A percentile compares a stretch with the other conserved stretches of the same genome.
These are phyloP conservation scores for Paraconiothyrium sp. DNA, from an alignment of 2,329 filamentous ascomycete species.

Conservation along the genomic window DNA sequence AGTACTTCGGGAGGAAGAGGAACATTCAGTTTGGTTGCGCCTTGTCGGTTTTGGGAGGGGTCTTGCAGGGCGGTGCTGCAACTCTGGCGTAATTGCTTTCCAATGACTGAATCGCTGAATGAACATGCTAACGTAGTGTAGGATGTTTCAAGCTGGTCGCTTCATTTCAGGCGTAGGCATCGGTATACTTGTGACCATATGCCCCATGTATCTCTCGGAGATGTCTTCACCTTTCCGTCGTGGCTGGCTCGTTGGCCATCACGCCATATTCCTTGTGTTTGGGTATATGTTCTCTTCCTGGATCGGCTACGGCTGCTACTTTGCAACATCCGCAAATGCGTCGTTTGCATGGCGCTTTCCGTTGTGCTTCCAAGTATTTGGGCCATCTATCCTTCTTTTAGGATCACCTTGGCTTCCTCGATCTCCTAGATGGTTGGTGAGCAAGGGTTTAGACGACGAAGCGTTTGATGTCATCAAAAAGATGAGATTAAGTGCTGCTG, in stretches of 20 bases:
- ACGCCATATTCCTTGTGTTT: constrained; percentile 59
- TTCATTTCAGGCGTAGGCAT: constrained; percentile 56
- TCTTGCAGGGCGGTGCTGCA: too few relatives aligned
- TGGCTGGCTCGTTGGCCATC: constrained; percentile 54
- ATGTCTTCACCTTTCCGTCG: constrained; percentile 53
- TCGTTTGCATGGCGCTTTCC: constrained; percentile 59
- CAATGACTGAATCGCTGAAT: too few relatives aligned
- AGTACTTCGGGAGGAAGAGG: too few relatives aligned
- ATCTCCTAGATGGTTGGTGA: constrained; percentile 57
- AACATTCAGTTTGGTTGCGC: too few relatives aligned
- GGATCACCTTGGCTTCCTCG: constrained; percentile 56
- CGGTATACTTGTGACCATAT: constrained; percentile 55
- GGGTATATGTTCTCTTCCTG: constrained; percentile 58
- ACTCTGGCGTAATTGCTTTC: too few relatives aligned
- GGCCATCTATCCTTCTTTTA: constrained; percentile 52
- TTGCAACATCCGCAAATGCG: constrained; percentile 41
- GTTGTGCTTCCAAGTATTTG: constrained; percentile 53
- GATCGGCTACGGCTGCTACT: constrained; percentile 59
- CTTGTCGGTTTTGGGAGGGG: too few relatives aligned
- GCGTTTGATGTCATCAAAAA: constrained; percentile 55
- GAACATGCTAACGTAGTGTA: too few relatives aligned
- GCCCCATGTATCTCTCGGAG: constrained; percentile 58
- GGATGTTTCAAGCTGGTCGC: constrained; percentile 53
- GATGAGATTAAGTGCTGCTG: constrained; percentile 51
- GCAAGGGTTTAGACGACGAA: constrained; percentile 57